phyloP scores from a whole-genome alignment of 2,329 filamentous ascomycete genomes.

The Trichoderma atroviride region DNA sequence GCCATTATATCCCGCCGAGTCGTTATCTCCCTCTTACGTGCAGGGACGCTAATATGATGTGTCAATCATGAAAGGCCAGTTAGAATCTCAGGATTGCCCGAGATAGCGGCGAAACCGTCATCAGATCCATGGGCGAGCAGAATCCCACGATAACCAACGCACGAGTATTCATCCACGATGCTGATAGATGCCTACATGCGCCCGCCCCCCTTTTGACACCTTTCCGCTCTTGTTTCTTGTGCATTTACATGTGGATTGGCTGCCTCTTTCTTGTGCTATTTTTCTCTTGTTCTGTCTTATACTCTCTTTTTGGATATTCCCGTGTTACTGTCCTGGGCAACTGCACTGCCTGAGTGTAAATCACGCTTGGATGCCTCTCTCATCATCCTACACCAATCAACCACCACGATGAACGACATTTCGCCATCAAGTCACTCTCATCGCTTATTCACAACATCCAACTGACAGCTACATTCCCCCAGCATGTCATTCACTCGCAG shows the following conservation, averaged over 20 bases:
- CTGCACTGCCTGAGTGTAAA: neutral
- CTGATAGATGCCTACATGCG: neutral
- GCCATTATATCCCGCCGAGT: neutral
- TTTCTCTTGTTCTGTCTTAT: neutral
- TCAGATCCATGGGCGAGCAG: neutral
- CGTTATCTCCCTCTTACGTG: neutral
- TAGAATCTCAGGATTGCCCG: neutral
- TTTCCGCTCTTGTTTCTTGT: neutral
- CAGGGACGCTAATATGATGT: slow-evolving; percentile 20
- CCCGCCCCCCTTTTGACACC: neutral
- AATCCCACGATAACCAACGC: slow-evolving; percentile 11
- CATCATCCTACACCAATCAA: neutral
- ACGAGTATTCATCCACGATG: neutral
- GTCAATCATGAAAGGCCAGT: neutral
- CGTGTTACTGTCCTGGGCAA: neutral
- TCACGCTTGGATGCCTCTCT: neutral
- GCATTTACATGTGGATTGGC: slow-evolving; percentile 1
- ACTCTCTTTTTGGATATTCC: neutral
- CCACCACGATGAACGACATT: too few species aligned
- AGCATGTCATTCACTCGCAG: neutral
- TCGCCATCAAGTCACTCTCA: neutral
- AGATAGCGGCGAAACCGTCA: slow-evolving; percentile 23
- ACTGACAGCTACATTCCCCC: neutral
- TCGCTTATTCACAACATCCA: neutral
- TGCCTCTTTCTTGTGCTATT: neutral